Evolutionary conservation across 1,284 basidiomycete genomes (phyloP).

Genomic region (Boletus sp.): DNA sequence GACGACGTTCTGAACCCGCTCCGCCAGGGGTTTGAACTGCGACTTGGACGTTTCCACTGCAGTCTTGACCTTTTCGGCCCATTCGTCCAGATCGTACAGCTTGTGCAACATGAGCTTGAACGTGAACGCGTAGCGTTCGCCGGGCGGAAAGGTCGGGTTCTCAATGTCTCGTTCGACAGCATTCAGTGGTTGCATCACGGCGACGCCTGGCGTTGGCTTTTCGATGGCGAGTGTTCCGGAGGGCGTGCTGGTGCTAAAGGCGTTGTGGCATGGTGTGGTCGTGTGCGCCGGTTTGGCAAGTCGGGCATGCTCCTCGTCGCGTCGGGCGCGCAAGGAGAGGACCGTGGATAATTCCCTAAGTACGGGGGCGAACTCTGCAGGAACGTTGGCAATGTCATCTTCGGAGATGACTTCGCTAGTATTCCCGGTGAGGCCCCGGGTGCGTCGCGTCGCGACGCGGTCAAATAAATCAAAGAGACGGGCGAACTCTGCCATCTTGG

Average conservation of each 20-base stretch:
- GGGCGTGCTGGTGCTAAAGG: constrained; percentile 23
- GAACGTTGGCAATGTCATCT: constrained; percentile 35
- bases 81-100: constrained; percentile 58
- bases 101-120: constrained; percentile 65
- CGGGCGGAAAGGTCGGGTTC: constrained; percentile 41
- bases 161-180: constrained; percentile 21
- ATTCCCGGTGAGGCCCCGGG: constrained; percentile 22
- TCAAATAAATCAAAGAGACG: constrained; percentile 53
- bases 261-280: constrained; percentile 29
- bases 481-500: constrained; percentile 47
- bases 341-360: constrained; percentile 42
- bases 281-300: constrained; percentile 16
- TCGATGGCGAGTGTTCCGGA: neutral
- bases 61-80: constrained; percentile 52
- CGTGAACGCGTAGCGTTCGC: constrained; percentile 50
- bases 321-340: constrained; percentile 32
- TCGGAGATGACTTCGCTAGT: constrained; percentile 23
- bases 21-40: constrained; percentile 50
- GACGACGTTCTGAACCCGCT: constrained; percentile 26
- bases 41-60: constrained; percentile 50
- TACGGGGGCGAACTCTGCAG: constrained; percentile 44
- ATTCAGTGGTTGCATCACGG: neutral
- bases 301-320: constrained; percentile 15
- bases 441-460: constrained; percentile 41
- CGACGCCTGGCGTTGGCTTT: neutral